These are phyloP conservation scores for Podospora australis DNA, from an alignment of 495 filamentous ascomycete species.

Conservation along the genomic window DNA sequence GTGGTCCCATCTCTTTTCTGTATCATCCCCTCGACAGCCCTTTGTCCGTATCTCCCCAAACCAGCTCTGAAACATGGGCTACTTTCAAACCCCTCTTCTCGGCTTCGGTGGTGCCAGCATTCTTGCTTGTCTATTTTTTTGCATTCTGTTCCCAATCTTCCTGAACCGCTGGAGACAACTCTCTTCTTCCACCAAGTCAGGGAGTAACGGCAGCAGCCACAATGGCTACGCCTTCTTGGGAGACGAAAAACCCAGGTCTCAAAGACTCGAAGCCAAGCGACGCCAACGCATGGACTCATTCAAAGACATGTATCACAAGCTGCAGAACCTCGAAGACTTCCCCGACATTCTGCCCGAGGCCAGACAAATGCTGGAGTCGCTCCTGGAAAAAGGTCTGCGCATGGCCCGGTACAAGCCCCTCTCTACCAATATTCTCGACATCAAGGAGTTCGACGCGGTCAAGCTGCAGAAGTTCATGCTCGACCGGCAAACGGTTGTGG, in stretches of 20 bases:
- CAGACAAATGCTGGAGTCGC: background rate
- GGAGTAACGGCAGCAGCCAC: no score
- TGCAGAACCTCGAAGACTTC: background rate
- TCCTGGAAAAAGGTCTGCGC: background rate
- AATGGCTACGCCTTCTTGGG: background rate
- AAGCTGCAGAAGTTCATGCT: background rate
- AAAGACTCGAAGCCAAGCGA: background rate
- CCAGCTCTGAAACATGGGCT: no score
- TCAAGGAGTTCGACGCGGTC: background rate
- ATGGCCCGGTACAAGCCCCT: background rate
- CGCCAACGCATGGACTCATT: background rate
- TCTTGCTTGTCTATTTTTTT: no score
- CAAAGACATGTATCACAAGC: background rate
- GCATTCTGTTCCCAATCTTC: no score
- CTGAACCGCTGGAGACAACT: no score
- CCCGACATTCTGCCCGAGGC: background rate
- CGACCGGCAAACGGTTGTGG: background rate
- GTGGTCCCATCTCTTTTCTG: no score
- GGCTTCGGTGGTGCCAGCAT: no score
- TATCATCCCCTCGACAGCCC: no score
- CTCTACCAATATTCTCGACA: background rate
- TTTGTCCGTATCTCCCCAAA: no score
- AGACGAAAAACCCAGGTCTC: background rate
- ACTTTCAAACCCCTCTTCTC: no score
- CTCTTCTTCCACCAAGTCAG: no score